These are phyloP conservation scores for Picochlorum sp. DNA, from an alignment of 139 green algal species.

Conservation along the genomic window DNA sequence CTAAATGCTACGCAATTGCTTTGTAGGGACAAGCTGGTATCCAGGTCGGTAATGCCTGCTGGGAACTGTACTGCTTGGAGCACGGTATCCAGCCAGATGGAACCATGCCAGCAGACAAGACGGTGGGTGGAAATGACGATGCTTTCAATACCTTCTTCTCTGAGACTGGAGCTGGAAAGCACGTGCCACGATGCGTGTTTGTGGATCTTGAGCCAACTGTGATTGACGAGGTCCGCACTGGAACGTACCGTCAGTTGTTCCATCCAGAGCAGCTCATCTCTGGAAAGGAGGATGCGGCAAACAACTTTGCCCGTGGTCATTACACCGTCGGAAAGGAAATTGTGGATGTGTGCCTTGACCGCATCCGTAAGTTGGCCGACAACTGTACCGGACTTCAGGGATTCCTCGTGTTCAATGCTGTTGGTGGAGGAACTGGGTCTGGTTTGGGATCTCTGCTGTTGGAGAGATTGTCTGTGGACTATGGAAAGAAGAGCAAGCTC, in stretches of 20 bases:
- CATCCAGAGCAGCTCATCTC: constrained; percentile 97
- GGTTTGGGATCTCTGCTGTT: constrained; percentile 93
- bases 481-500: constrained; percentile 99
- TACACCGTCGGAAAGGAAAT: constrained; percentile 97
- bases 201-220: constrained; percentile 95
- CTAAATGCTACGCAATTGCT: too few species aligned
- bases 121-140: constrained; percentile 77
- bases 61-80: constrained; percentile 98
- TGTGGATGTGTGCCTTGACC: constrained; percentile 87
- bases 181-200: constrained; percentile 87
- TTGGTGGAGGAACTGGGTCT: constrained; percentile 90
- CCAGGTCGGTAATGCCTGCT: constrained; percentile 97
- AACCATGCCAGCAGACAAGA: constrained; percentile 94
- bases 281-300: constrained; percentile 88
- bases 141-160: constrained; percentile 97
- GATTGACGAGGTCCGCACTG: constrained; percentile 92
- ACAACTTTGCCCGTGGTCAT: constrained; percentile 81
- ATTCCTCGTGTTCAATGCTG: constrained; percentile 96
- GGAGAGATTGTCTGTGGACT: constrained; percentile 96
- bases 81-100: constrained; percentile 96
- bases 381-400: constrained; percentile 96
- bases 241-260: constrained; percentile 96
- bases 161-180: constrained; percentile 92
- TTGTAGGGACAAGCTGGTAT: constrained; percentile 24
- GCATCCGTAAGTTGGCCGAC: constrained; percentile 94